These are phyloP conservation scores for Craspedostauros australis DNA, from an alignment of 108 stramenopile genomes.

Conservation along the genomic window DNA sequence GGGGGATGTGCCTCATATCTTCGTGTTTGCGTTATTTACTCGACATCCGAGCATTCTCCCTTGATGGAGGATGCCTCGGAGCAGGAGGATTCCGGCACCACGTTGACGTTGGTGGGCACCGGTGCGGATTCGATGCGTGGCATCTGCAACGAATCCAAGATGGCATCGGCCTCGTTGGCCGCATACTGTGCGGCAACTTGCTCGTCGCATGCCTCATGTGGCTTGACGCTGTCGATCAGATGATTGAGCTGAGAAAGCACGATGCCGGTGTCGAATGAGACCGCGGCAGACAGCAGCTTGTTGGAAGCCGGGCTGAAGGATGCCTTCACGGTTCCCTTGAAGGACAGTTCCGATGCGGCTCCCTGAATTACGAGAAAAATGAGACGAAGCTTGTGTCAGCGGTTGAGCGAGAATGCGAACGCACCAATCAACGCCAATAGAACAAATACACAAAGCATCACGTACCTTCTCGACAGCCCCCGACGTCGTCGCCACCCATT, in stretches of 20 bases:
- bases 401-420: background rate
- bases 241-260: constrained; percentile 46
- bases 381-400: background rate
- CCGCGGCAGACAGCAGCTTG: constrained; percentile 67
- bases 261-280: constrained; percentile 59
- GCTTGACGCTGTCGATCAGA: constrained; percentile 9
- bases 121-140: constrained; percentile 19
- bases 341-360: constrained; percentile 31
- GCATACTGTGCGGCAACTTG: constrained; percentile 34
- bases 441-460: background rate
- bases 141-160: constrained; percentile 72
- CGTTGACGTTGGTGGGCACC: constrained; percentile 18
- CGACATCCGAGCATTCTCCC: no score
- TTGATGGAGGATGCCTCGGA: no score
- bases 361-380: constrained; percentile 16
- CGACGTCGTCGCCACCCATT: constrained; percentile 51
- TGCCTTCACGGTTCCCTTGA: constrained; percentile 55
- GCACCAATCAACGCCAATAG: background rate
- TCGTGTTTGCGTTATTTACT: no score
- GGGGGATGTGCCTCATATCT: no score
- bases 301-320: constrained; percentile 79
- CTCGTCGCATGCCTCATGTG: background rate
- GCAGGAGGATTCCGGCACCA: constrained; percentile 12
- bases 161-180: constrained; percentile 64
- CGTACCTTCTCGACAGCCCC: constrained; percentile 40